Base-by-base conservation (phyloP, 208 protist genomes). In the Leishmania amazonensis region DNA sequence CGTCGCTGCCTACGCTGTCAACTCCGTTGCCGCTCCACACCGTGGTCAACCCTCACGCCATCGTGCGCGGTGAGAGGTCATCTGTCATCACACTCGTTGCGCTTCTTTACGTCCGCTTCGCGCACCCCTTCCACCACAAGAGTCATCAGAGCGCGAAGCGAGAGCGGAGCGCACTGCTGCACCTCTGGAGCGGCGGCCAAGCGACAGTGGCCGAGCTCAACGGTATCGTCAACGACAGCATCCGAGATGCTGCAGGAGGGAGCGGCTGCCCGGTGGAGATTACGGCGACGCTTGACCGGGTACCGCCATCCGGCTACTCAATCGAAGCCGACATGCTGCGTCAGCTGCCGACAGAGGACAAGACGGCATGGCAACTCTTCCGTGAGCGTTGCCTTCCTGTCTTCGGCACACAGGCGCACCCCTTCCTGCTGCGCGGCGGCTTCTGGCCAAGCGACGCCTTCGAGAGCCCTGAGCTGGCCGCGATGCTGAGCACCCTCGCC, bases 121-220 rank as follows among this genome's bases (percentile, higher is more conserved):
- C 95, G 13, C 93, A 98, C 75, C 92, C 95, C 17, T 98, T 98
- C 83, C 93, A 98, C 79, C 95, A 98, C 86, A 98, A 98, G 79
- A 89, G 87, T 49, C 87, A 80, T 31, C 86, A 91, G 70, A 90
- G 88, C 83, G 93, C 93, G n/a, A 54, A 58, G 77, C 75, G 92
- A 54, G 95, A 98, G 81, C 76, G 84, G 0, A 90, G 84, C 8
- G 87, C 89, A 40, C 91, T 98, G 76, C 77, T 96, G 47, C 83
- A 91, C 19, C 86, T 97, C 7, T 93, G 96, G 78, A 95, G 92
- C 70, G 84, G 82, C 71, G 93, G 94, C 31, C 67, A 77, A 53
- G 74, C 75, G 11, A 73, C 79, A 7, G 58, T 83, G 42, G 67
- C 76, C 60, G 71, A 80, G 77, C 40, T 68, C 57, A 85, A 72